Base-by-base conservation (phyloP, 306 rosid genomes). In the Cucurbita pepo region DNA sequence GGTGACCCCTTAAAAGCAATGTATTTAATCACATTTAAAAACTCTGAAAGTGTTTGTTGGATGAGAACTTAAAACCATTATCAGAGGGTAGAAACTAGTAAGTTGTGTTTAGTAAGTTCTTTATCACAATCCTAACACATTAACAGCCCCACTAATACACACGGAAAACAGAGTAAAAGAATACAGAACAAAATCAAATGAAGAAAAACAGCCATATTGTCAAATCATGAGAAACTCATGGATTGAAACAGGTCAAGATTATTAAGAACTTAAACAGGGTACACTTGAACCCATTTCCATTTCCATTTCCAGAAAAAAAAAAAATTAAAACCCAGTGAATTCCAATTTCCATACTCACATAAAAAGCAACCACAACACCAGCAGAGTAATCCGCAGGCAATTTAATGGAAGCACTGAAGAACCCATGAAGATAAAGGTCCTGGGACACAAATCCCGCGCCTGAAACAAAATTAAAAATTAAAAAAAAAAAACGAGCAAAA, bases 361-460 rank as follows among this genome's bases (percentile, higher is more conserved):
- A 94, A 72, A 94, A 94, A 25, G 98, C 98, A 79, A 94, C 96
- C n/a, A 94, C 98, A 72, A 86, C 90, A 12, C 90, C 94, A 67
- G 89, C 94, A 71, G 94, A 84, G 53, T 88, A 88, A 78, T 88
- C 90, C 71, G 82, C 59, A n/a, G 90, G 94, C 72, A 88, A 76
- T 82, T 86, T 86, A 59, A 88, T 88, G 3, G 85, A 84, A 78
- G 87, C 90, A 82, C 94, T 81, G 77, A 88, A 88, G 71, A 79
- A 82, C 8, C 94, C 94, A n/a, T 88, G 86, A 72, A 81, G 87
- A 78, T 84, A 86, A 69, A 86, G 75, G 54, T 88, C 94, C 80
- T 88, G 94, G 63, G 94, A 84, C 47, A 77, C 86, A 83, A 88
- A 88, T 75, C 94, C 94, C 76, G 94, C 85, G 25, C 94, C 94